Evolutionary conservation across 768 basidiomycete genomes (phyloP).

Genomic region (Tubosaeta brunneosetosa): DNA sequence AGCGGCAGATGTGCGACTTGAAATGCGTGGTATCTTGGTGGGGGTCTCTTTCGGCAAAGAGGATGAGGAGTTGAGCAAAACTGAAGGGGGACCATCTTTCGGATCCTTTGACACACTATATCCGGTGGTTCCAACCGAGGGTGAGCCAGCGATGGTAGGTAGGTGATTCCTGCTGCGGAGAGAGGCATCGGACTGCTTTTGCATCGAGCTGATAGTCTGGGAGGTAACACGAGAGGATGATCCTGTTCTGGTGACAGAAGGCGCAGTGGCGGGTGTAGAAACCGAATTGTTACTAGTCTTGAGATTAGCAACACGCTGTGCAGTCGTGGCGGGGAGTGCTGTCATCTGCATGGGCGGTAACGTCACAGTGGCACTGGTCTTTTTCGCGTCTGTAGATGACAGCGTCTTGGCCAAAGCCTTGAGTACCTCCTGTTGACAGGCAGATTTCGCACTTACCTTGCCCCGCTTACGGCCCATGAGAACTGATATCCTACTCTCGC

Average conservation of each 20-base stretch:
- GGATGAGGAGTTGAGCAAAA: constrained; percentile 47
- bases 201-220: constrained; percentile 82
- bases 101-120: constrained; percentile 49
- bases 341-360: constrained; percentile 91
- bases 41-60: constrained; percentile 75
- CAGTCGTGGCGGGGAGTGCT: constrained; percentile 75
- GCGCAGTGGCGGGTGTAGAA: constrained; percentile 38
- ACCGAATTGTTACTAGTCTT: constrained; percentile 50
- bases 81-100: constrained; percentile 53
- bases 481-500: constrained; percentile 84
- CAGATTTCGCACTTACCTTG: constrained; percentile 56
- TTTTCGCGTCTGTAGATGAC: constrained; percentile 78
- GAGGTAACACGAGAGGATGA: constrained; percentile 66
- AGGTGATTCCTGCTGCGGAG: constrained; percentile 71
- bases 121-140: constrained; percentile 70
- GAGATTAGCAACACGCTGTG: constrained; percentile 80
- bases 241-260: constrained; percentile 37
- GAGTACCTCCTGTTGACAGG: constrained; percentile 3
- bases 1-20: constrained; percentile 74
- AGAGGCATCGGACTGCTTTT: constrained; percentile 81
- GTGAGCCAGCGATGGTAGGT: constrained; percentile 91
- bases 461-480: constrained; percentile 87
- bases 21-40: constrained; percentile 89
- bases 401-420: constrained; percentile 52
- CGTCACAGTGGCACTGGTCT: constrained; percentile 60